phyloP scores from a whole-genome alignment of 116 monocot species.

The Posidonia oceanica region DNA sequence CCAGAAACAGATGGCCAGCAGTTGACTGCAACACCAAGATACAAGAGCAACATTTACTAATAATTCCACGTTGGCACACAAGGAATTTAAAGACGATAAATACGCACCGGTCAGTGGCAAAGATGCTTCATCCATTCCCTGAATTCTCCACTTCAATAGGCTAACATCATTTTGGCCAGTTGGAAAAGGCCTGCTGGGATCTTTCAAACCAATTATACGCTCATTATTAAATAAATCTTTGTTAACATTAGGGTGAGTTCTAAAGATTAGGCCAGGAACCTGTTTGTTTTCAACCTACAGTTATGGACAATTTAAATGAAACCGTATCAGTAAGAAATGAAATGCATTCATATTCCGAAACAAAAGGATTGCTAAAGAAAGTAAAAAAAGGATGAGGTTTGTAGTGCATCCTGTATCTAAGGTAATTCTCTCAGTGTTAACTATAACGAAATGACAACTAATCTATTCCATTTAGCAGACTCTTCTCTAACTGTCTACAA shows the following conservation, averaged over 20 bases:
- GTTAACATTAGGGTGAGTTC: constrained; percentile 95
- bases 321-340: no score
- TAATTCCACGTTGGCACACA: no score
- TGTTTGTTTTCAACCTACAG: constrained; percentile 76
- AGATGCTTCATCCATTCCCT: constrained; percentile 69
- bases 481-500: no score
- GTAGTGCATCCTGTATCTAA: no score
- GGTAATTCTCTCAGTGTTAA: no score
- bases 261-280: constrained; percentile 71
- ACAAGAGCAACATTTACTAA: no score
- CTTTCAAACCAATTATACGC: constrained; percentile 74
- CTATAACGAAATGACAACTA: no score
- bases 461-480: no score
- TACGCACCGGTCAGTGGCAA: constrained; percentile 65
- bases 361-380: no score
- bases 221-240: constrained; percentile 83
- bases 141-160: constrained; percentile 96
- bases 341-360: no score
- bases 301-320: not conserved
- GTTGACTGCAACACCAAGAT: constrained; percentile 44
- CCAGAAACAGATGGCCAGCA: constrained; percentile 98
- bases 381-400: no score
- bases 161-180: constrained; percentile 86
- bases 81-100: not conserved
- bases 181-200: constrained; percentile 88